These are phyloP conservation scores for Hippophae tibetana DNA, from an alignment of 306 rosid genomes.

Conservation along the genomic window DNA sequence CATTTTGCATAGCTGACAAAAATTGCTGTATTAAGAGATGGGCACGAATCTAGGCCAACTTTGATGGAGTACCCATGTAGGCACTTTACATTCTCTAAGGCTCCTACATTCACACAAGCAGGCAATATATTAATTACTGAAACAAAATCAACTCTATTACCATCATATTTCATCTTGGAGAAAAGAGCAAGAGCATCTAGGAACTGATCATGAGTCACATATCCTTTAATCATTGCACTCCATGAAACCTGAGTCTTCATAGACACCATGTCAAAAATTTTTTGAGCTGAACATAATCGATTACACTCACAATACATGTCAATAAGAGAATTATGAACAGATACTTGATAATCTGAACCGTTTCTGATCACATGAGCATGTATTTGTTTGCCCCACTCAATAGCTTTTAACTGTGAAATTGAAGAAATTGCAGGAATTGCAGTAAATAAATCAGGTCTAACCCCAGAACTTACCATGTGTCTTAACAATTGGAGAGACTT, in stretches of 20 bases:
- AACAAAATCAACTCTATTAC: slow-evolving; percentile 42
- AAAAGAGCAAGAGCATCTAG: slow-evolving; percentile 48
- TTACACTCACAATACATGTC: slow-evolving; percentile 54
- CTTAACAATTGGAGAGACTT: slow-evolving; percentile 42
- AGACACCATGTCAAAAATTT: slow-evolving; percentile 28
- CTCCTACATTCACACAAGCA: slow-evolving; percentile 60
- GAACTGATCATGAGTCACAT: slow-evolving; percentile 34
- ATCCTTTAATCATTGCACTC: slow-evolving; percentile 70
- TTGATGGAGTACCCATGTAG: slow-evolving; percentile 54
- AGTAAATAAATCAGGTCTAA: slow-evolving; percentile 61
- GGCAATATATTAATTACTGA: slow-evolving; percentile 53
- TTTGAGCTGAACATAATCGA: slow-evolving; percentile 26
- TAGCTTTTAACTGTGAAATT: slow-evolving; percentile 28
- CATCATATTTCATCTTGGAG: slow-evolving; percentile 41
- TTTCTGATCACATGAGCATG: slow-evolving; percentile 63
- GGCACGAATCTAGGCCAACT: slow-evolving; percentile 41
- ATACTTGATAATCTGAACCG: slow-evolving; percentile 52
- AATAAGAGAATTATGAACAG: slow-evolving; percentile 57
- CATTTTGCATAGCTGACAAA: slow-evolving; percentile 74
- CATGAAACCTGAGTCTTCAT: slow-evolving; percentile 58
- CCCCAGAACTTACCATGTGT: slow-evolving; percentile 44
- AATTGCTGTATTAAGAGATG: slow-evolving; percentile 49
- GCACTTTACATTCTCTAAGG: slow-evolving; percentile 59
- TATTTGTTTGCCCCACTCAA: slow-evolving; percentile 50
- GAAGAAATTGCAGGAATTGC: slow-evolving; percentile 64